These are phyloP conservation scores for Dictyostelium brefeldianum DNA, from an alignment of 78 protist species.

Conservation along the genomic window DNA sequence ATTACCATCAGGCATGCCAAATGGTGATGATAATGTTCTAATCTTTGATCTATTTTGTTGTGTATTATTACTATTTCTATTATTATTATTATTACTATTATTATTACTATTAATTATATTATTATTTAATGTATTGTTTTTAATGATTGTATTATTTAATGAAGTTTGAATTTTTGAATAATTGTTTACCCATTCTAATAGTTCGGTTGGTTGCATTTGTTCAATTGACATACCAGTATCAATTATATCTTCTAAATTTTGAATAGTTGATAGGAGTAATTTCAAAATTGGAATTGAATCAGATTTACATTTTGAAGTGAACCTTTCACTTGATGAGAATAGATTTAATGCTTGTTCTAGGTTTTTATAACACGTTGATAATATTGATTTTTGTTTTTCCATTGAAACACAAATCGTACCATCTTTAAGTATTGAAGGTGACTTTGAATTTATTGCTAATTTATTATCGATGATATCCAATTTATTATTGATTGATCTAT, in stretches of 20 bases:
- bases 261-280: slow-evolving; percentile 21
- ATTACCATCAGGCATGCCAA: background rate
- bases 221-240: slow-evolving; percentile 60
- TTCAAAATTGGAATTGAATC: slow-evolving; percentile 42
- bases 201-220: slow-evolving; percentile 14
- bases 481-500: background rate
- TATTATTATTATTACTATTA: background rate
- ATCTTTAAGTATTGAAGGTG: background rate
- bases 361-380: slow-evolving; percentile 33
- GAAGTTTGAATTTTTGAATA: slow-evolving; percentile 47
- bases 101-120: slow-evolving; percentile 12
- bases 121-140: slow-evolving; percentile 2
- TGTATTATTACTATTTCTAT: background rate
- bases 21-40: slow-evolving; percentile 24
- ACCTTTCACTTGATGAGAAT: slow-evolving; percentile 10
- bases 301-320: slow-evolving; percentile 28
- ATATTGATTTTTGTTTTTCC: slow-evolving; percentile 32
- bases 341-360: slow-evolving; percentile 28
- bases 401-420: background rate
- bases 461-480: background rate
- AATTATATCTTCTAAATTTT: slow-evolving; percentile 21
- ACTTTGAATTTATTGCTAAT: background rate
- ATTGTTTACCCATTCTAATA: slow-evolving; percentile 46
- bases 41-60: background rate
- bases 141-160: slow-evolving; percentile 42